Base-by-base conservation (phyloP, 495 filamentous ascomycete genomes). In the Patellaria atrata region DNA sequence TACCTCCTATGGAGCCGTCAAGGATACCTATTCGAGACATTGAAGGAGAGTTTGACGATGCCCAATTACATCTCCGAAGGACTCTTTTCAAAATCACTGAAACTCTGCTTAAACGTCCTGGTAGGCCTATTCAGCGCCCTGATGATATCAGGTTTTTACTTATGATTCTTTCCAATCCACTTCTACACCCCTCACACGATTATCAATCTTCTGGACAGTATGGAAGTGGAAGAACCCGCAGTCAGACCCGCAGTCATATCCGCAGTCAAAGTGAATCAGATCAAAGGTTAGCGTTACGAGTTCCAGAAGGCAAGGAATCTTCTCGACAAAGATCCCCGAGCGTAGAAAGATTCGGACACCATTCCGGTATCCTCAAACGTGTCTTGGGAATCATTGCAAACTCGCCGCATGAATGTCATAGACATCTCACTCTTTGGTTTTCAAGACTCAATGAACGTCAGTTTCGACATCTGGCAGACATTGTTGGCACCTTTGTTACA, bases 381-480 rank as follows among this genome's bases (percentile, higher is more conserved):
- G 77, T 92, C 31, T 50, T 93, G 15, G 86, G 86, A 5, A 55
- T 94, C 18, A 40, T 93, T 27, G 75, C 82, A 2, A 82, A 91
- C 54, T 55, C 79, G 10, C 66, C 82, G 0, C 73, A 69, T 47
- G 69, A 77, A 26, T 84, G 79, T 46, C 85, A 93, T 49, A 77
- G 77, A 35, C 73, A 80, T 41, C 56, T 94, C n/a, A 67, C 87
- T n/a, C 70, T 68, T 11, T 94, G 83, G 84, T 75, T 92, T 43
- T 73, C 81, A 22, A 69, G 77, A 29, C 77, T 77, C 40, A 69
- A 82, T 3, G 67, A 76, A 22, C 46, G 58, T 16, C 71, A 75
- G 12, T 82, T 93, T 40, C 65, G 79, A 37, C 71, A 65, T 35
- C 56, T 73, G 15, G 83, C 91, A 27, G 80, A 91, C 32, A 56